Evolutionary conservation across 2,329 filamentous ascomycete genomes (phyloP), one percentile per base, ranked within the genome.

Genomic region (Mycosphaerelloides madeirae): DNA sequence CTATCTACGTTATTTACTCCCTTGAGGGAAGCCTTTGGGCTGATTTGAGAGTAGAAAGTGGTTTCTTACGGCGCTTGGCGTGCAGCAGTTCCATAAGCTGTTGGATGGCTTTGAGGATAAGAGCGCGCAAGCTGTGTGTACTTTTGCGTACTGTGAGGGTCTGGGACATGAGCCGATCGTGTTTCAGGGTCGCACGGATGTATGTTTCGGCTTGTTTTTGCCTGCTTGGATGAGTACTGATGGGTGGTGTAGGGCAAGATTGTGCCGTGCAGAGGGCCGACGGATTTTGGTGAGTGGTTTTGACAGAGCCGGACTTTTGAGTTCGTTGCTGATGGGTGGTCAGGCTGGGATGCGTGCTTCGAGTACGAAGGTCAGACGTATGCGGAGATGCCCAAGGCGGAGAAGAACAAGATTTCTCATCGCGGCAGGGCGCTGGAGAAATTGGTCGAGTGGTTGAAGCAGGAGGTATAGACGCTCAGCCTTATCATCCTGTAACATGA

Each of bases 271-370:
- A 78, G 93, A 64, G 93, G 93, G 6, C 83, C 87, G 33, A 71
- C 80, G 14, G 76, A 79, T 41, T 98, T 98, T 65, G 93, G 90
- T 91, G 73, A 69, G 81, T 68, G 31, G 25, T 22, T 38, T 22
- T 33, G 8, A 29, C 4, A 15, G 15, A 20, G 34, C n/a, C 34
- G 12, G 18, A 25, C 9, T 25, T 25, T n/a, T n/a, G n/a, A 25
- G 33, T 12, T 29, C 3, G 14, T 41, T 39, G 56, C 54, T 54
- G 35, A 44, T 19, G 43, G 31, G 54, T 53, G 50, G 19, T n/a
- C 52, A 95, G 90, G 91, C 35, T 98, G 93, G 93, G 93, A 98
- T 66, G 81, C 93, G 2, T 84, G 95, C 53, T 98, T 98, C 60
- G 93, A 98, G 70, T 91, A 94, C 57, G 78, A 94, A 53, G 90